Conservation (phyloP, 164 flowering plant species). For the Annona cherimola region DNA sequence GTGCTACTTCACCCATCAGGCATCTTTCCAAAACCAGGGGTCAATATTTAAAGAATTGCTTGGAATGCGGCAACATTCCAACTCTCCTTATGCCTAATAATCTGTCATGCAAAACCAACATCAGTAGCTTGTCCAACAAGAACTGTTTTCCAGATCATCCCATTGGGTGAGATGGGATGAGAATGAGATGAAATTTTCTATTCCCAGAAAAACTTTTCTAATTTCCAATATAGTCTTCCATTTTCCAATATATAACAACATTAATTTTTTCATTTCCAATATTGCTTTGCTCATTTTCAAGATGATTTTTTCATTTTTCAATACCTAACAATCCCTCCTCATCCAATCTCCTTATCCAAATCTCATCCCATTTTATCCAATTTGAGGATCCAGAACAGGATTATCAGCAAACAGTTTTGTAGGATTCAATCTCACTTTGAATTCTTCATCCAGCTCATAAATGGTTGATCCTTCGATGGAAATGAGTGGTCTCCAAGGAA, state of each 20-base stretch:
- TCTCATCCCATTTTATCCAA: too few species aligned
- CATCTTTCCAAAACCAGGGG: conserved; percentile 31
- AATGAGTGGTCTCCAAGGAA: conserved; percentile 92
- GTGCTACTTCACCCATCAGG: conserved; percentile 1
- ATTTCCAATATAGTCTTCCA: too few species aligned
- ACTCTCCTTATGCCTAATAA: conserved; percentile 80
- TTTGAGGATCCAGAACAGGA: too few species aligned
- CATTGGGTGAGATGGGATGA: not conserved
- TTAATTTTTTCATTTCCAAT: too few species aligned
- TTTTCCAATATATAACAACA: too few species aligned
- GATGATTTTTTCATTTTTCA: not conserved
- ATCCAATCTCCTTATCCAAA: too few species aligned
- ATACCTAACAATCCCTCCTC: too few species aligned
- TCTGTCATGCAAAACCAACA: conserved; percentile 30
- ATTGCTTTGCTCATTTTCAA: not conserved
- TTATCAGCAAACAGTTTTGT: too few species aligned
- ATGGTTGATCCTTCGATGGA: conserved; percentile 71
- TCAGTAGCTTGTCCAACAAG: not conserved
- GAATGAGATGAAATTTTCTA: too few species aligned
- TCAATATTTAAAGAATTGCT: conserved; percentile 86
- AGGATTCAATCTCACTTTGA: conserved; percentile 38
- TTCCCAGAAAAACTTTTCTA: too few species aligned
- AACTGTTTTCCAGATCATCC: not conserved
- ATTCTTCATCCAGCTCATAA: conserved; percentile 57
- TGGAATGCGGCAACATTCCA: conserved; percentile 82